A percentile compares a stretch with the other conserved stretches of the same genome.
phyloP scores from a whole-genome alignment of 2,329 filamentous ascomycete genomes.

The Pyrenophora seminiperda region DNA sequence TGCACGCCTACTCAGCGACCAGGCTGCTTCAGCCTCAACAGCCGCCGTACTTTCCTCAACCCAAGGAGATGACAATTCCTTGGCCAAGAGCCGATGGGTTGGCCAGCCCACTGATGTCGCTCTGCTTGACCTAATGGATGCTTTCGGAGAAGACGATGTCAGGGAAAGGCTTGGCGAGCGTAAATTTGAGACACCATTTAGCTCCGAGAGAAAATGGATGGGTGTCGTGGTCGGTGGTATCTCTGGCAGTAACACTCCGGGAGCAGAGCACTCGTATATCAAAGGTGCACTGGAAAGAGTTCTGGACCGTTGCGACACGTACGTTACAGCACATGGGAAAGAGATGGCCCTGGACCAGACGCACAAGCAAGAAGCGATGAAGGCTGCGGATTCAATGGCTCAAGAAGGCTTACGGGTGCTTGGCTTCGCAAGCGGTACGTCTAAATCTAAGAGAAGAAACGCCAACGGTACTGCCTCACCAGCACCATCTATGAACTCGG shows the following conservation, averaged over 20 bases:
- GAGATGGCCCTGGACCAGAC: conserved; percentile 83
- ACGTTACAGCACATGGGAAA: conserved; percentile 81
- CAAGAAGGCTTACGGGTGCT: conserved; percentile 87
- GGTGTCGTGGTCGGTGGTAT: conserved; percentile 75
- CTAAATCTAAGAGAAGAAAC: conserved; percentile 37
- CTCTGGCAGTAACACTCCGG: conserved; percentile 57
- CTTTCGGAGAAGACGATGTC: conserved; percentile 88
- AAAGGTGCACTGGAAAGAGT: conserved; percentile 93
- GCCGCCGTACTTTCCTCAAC: conserved; percentile 87
- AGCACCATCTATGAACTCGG: conserved; percentile 27
- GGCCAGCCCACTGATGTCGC: conserved; percentile 97
- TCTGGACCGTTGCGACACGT: conserved; percentile 85
- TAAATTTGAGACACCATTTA: conserved; percentile 88
- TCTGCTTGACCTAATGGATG: conserved; percentile 90
- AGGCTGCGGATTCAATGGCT: conserved; percentile 86
- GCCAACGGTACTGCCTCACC: conserved; percentile 42
- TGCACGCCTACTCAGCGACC: conserved; percentile 74
- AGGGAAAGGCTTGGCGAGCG: conserved; percentile 83
- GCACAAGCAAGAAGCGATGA: conserved; percentile 72
- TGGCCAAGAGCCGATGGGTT: conserved; percentile 85
- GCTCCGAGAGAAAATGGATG: conserved; percentile 99
- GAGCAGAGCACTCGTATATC: conserved; percentile 86
- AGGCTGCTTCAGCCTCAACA: conserved; percentile 72
- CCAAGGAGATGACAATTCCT: conserved; percentile 65
- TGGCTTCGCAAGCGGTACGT: conserved; percentile 86